Base-by-base conservation (phyloP, 331 rosid species). In the Acacia pycnantha region DNA sequence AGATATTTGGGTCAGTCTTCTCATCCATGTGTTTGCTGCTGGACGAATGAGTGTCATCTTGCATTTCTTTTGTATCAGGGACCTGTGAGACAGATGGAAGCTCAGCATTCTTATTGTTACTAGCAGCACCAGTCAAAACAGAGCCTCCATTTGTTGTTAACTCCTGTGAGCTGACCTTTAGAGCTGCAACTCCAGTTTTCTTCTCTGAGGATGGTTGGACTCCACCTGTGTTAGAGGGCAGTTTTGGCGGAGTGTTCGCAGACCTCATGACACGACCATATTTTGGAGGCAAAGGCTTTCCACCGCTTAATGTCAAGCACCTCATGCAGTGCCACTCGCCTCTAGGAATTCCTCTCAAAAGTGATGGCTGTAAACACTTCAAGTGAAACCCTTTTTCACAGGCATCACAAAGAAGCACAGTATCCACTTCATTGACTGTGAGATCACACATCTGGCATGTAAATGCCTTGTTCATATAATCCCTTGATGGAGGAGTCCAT, bases 261-360 rank as follows among this genome's bases (percentile, higher is more conserved):
- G 93, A 89, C 84, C 95, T 88, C 95, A 89, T 91, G 54, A 91
- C 95, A 78, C 95, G 95, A 19, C 95, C 95, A 82, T 91, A 91
- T 83, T 91, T 91, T 18, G 95, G 95, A 35, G 95, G 92, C 88
- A 91, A 84, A 80, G 95, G 92, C 77, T 91, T 91, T 70, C 95
- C 95, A 73, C 87, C 83, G 79, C 93, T 91, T 73, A 88, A 74
- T 8, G 92, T 77, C 89, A 91, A 82, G 86, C 95, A 91, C 76
- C 86, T 86, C 69, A 89, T 54, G 85, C 95, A 91, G 77, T 91
- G 95, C 95, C 95, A 91, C 81, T 91, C 95, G 13, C 93, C 95
- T 84, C 93, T 85, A 46, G 95, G 95, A 73, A 89, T 88, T 78
- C 90, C 95, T 79, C 90, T 89, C 51, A 86, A 86, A 67, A 83